Conservation (phyloP, 2,329 filamentous ascomycete genomes). For the Neonectria ditissima region DNA sequence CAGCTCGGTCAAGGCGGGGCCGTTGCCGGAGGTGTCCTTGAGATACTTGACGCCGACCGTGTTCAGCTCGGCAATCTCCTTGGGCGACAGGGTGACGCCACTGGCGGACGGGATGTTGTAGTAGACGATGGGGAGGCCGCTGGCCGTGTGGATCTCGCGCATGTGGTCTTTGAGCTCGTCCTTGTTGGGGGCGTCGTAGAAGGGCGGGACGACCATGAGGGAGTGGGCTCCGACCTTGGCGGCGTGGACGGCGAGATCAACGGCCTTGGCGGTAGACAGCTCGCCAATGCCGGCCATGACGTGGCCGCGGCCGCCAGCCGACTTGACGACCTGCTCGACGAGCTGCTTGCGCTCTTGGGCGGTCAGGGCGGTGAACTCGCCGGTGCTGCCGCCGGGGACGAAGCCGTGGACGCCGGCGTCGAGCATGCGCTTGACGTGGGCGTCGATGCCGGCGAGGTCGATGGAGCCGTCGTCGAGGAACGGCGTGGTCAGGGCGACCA, state of each 20-base stretch:
- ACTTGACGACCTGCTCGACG: slow-evolving; percentile 51
- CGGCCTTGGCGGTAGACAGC: slow-evolving; percentile 50
- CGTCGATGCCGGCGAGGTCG: slow-evolving; percentile 47
- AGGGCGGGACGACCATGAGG: slow-evolving; percentile 63
- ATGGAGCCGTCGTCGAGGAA: slow-evolving; percentile 58
- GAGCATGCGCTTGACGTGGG: slow-evolving; percentile 60
- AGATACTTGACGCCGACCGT: slow-evolving; percentile 61
- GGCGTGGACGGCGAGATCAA: slow-evolving; percentile 40
- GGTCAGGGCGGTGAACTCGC: slow-evolving; percentile 61
- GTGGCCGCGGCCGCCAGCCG: slow-evolving; percentile 53
- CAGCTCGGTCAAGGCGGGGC: slow-evolving; percentile 61
- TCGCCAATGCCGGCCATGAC: slow-evolving; percentile 59
- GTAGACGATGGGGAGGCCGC: slow-evolving; percentile 59
- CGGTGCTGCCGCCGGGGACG: slow-evolving; percentile 61
- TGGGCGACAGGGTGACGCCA: slow-evolving; percentile 55
- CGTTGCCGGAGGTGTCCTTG: slow-evolving; percentile 65
- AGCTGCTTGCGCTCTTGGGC: slow-evolving; percentile 59
- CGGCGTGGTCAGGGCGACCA: slow-evolving; percentile 62
- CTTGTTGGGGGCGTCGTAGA: slow-evolving; percentile 59
- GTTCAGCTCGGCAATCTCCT: slow-evolving; percentile 57
- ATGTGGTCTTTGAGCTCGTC: slow-evolving; percentile 52
- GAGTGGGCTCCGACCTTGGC: slow-evolving; percentile 53
- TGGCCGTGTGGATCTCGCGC: slow-evolving; percentile 54
- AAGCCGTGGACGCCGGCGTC: slow-evolving; percentile 60
- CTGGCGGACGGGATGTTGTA: slow-evolving; percentile 64